Evolutionary conservation across 192 early-diverging fungal species (phyloP), one percentile per base, ranked within the genome.

Genomic region (Thamnidium elegans): DNA sequence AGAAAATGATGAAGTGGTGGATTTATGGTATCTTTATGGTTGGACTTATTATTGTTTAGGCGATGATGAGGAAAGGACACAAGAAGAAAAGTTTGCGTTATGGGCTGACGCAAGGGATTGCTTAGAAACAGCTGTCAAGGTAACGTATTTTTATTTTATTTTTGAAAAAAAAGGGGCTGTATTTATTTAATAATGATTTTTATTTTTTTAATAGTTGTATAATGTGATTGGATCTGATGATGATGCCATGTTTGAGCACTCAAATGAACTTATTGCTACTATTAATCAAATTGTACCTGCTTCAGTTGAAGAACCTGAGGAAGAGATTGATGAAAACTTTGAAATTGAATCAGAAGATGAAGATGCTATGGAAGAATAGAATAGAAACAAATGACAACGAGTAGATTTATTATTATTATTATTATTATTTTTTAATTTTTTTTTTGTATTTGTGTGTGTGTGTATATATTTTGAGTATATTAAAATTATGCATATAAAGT

Each of bases 11-110:
- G 87, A 96, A 69, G 88, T 85, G 36, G 84, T 93, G 6, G 94
- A 99, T 71, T 69, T 86, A 36, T 97, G 94, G 92, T 99, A 99
- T 75, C 83, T 99, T 55, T 96, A 89, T 79, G 93, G 94, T 42
- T 99, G 92, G 92, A 87, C 88, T 44, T 94, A 96, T 65, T 91
- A 90, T 63, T 81, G 87, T 66, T 79, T 88, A 62, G 79, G 79
- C n/a, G 80, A 84, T 31, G 89, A 88, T 14, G 78, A 66, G 3
- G 62, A 73, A 10, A 58, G 68, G 3, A 53, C 65, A 45, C 77
- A 80, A 2, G 83, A 84, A 14, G 82, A 88, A 32, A 76, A 75
- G 65, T 71, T 72, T 32, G 79, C 78, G 3, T 69, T 73, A 45
- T 78, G 79, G 79, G 85, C 86, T 53, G 89, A 91, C 70, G 94